Base-by-base conservation (phyloP, 2,329 filamentous ascomycete genomes). In the Dendryphion nanum region DNA sequence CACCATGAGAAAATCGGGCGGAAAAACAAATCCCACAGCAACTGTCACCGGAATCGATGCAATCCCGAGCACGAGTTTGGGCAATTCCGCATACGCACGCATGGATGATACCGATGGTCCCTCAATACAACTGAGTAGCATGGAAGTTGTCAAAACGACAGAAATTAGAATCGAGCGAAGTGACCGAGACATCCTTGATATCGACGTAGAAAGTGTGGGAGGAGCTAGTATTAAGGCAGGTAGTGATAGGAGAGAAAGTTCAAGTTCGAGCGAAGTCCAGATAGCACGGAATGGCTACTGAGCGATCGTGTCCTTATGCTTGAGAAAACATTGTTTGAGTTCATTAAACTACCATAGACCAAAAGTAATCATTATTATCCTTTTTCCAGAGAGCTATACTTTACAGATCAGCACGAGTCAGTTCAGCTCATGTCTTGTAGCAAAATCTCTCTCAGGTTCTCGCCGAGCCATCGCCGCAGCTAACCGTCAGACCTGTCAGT, bases 71-170 rank as follows among this genome's bases (percentile, higher is more conserved):
- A 10, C 17, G 10, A 33, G 19, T 18, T 14, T 48, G 18, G 42
- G 42, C 8, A 40, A 48, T 20, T 48, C 42, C 10, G 37, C 42
- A 16, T 48, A 45, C 31, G 45, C 42, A 14, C 26, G 39, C 6
- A 48, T 48, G 42, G 40, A 45, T 15, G 35, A 35, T 6, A 13
- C 33, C 18, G 5, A 17, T 24, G 31, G 12, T 28, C 6, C 30
- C 3, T 15, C 16, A 2, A 37, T 36, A 6, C 21, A 17, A 13
- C 12, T 44, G 8, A 41, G 37, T 30, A 33, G 42, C 13, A 43
- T 37, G 21, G 40, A 44, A 23, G 44, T 47, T 18, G 33, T 51
- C 10, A 45, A 51, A 38, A 47, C 41, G 2, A 46, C 42, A 12
- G 36, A 50, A 29, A 18, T 48, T 19, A 33, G 19, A n/a, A 34